These are phyloP conservation scores for Penicillium sclerotigenum DNA, from an alignment of 2,329 filamentous ascomycete genomes.

Conservation along the genomic window DNA sequence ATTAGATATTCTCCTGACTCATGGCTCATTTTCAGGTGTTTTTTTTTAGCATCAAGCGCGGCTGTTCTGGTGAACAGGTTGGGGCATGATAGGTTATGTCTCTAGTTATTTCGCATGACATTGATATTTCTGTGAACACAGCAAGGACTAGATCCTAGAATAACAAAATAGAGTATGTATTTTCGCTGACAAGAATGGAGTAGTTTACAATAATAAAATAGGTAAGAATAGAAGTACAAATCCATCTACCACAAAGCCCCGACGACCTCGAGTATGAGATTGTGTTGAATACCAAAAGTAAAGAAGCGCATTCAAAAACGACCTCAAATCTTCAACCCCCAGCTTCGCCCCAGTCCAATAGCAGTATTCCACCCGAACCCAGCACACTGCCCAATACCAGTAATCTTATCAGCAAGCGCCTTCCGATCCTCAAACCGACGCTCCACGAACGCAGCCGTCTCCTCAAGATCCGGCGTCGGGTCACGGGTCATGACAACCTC, in stretches of 20 bases:
- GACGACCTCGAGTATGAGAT: background rate
- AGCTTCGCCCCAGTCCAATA: conserved; percentile 81
- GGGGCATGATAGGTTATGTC: background rate
- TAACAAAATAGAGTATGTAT: background rate
- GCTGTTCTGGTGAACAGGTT: background rate
- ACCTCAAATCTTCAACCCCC: conserved; percentile 72
- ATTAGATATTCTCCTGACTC: background rate
- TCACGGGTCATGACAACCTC: conserved; percentile 97
- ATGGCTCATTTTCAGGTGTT: background rate
- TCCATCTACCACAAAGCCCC: background rate
- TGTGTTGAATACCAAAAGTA: background rate
- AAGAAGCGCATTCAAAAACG: conserved; percentile 15
- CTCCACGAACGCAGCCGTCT: conserved; percentile 77
- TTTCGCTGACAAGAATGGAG: conserved; percentile 4
- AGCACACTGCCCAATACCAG: conserved; percentile 70
- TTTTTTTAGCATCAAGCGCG: background rate
- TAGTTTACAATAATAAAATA: conserved; percentile 2
- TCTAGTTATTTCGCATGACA: background rate
- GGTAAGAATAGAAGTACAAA: conserved; percentile 3
- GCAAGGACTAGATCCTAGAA: background rate
- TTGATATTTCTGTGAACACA: background rate
- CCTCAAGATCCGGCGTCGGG: conserved; percentile 64
- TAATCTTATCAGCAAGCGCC: conserved; percentile 59
- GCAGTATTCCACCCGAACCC: conserved; percentile 74
- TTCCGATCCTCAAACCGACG: conserved; percentile 69